Percentiles rank a stretch among this genome's conserved stretches.
Conservation (phyloP, 306 rosid genomes). For the Vigna radiata region DNA sequence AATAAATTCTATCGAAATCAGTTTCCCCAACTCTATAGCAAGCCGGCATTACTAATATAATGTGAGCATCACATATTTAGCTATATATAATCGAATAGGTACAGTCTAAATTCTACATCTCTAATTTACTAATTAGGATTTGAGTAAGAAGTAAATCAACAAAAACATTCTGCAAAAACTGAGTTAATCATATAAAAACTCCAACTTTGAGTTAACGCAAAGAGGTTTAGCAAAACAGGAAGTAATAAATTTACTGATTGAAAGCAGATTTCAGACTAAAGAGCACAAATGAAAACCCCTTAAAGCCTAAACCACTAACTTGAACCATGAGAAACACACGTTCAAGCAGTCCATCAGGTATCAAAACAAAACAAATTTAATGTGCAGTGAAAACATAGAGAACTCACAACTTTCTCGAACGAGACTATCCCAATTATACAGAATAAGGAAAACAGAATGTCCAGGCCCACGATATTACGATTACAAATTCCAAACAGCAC, state of each 20-base stretch:
- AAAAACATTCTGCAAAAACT: background rate
- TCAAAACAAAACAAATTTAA: conserved; percentile 8
- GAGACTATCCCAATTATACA: background rate
- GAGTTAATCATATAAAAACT: conserved; percentile 6
- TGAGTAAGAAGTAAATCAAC: conserved; percentile 2
- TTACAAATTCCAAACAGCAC: background rate
- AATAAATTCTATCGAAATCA: background rate
- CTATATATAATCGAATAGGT: conserved; percentile 13
- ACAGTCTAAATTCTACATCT: conserved; percentile 6
- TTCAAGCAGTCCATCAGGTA: background rate
- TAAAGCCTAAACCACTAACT: conserved; percentile 13
- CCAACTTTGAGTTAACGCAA: conserved; percentile 22
- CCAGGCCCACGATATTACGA: background rate
- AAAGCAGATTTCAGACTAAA: background rate
- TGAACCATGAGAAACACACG: background rate
- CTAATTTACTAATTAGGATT: background rate
- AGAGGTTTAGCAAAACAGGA: background rate
- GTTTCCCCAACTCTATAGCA: background rate
- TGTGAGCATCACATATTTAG: conserved; percentile 7
- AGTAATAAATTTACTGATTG: conserved; percentile 11
- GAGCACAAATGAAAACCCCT: conserved; percentile 6
- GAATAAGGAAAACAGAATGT: background rate
- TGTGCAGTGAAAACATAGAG: conserved; percentile 16
- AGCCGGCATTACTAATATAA: background rate
- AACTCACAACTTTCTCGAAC: conserved; percentile 19